phyloP scores from a whole-genome alignment of 2,329 filamentous ascomycete species.

The Ascocoryne sarcoides region DNA sequence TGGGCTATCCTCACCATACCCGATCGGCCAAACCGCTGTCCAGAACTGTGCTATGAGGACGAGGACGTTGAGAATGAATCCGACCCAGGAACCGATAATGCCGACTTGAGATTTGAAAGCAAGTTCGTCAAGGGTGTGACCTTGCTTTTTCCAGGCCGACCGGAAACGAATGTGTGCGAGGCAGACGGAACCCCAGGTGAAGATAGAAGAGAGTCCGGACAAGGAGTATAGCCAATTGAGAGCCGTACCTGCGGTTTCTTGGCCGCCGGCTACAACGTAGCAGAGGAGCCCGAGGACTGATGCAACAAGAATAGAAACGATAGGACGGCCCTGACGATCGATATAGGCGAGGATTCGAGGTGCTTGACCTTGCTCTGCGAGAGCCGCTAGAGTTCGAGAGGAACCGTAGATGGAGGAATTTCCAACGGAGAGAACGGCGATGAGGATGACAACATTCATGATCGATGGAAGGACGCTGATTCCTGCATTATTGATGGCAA shows the following conservation, averaged over 20 bases:
- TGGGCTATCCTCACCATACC: constrained; percentile 33
- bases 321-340: constrained; percentile 71
- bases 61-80: constrained; percentile 64
- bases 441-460: constrained; percentile 92
- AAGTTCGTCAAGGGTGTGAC: constrained; percentile 65
- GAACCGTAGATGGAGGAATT: constrained; percentile 90
- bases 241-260: constrained; percentile 49
- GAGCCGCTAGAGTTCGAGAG: constrained; percentile 78
- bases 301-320: constrained; percentile 62
- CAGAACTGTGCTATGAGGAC: constrained; percentile 82
- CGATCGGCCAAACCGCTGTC: constrained; percentile 71
- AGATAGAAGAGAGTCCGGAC: constrained; percentile 63
- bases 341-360: constrained; percentile 71
- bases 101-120: constrained; percentile 77
- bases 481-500: constrained; percentile 77
- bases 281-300: constrained; percentile 63
- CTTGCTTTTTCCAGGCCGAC: constrained; percentile 61
- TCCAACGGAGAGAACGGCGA: constrained; percentile 82
- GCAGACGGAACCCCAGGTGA: constrained; percentile 80
- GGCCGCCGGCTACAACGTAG: constrained; percentile 55
- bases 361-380: constrained; percentile 81
- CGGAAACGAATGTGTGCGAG: constrained; percentile 91
- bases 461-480: constrained; percentile 75
- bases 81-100: constrained; percentile 70
- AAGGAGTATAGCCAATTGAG: constrained; percentile 76